A percentile compares a stretch with the other conserved stretches of the same genome.
phyloP scores from a whole-genome alignment of 441 rosid species.

The Erysimum cheiri region DNA sequence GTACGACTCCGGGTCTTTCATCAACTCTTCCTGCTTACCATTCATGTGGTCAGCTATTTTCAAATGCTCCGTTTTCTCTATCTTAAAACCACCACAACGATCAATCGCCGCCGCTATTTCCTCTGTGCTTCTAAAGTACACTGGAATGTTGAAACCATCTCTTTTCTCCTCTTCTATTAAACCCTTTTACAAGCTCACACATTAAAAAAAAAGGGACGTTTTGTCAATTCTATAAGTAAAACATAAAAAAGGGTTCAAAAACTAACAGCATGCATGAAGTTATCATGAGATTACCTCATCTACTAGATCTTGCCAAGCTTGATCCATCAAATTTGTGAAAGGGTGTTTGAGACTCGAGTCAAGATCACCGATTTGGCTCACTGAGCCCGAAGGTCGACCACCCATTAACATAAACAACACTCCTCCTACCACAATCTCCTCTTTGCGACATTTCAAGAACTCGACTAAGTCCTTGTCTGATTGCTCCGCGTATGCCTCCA shows the following conservation, averaged over 20 bases:
- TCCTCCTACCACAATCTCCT: conserved; percentile 55
- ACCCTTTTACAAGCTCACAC: conserved; percentile 39
- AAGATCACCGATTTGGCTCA: conserved; percentile 46
- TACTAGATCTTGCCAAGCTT: conserved; percentile 58
- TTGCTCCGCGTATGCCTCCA: conserved; percentile 53
- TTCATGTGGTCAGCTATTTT: conserved; percentile 48
- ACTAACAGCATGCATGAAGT: not conserved
- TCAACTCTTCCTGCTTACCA: conserved; percentile 50
- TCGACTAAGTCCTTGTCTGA: conserved; percentile 53
- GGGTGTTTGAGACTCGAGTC: conserved; percentile 51
- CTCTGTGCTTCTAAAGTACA: conserved; percentile 55
- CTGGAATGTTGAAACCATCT: conserved; percentile 58
- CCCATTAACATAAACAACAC: conserved; percentile 56
- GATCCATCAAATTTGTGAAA: conserved; percentile 53
- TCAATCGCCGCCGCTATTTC: conserved; percentile 50
- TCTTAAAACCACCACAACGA: conserved; percentile 55
- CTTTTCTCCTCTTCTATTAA: conserved; percentile 56
- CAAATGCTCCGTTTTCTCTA: conserved; percentile 47
- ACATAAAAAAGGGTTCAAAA: not conserved
- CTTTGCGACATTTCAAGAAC: conserved; percentile 56
- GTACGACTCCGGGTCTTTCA: conserved; percentile 49
- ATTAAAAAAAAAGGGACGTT: not conserved
- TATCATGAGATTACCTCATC: conserved; percentile 45
- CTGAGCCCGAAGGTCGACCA: conserved; percentile 48
- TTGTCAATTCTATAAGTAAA: conserved; percentile 8